Evolutionary conservation across 108 stramenopile species (phyloP).

Genomic region (Conticribra weissflogii): DNA sequence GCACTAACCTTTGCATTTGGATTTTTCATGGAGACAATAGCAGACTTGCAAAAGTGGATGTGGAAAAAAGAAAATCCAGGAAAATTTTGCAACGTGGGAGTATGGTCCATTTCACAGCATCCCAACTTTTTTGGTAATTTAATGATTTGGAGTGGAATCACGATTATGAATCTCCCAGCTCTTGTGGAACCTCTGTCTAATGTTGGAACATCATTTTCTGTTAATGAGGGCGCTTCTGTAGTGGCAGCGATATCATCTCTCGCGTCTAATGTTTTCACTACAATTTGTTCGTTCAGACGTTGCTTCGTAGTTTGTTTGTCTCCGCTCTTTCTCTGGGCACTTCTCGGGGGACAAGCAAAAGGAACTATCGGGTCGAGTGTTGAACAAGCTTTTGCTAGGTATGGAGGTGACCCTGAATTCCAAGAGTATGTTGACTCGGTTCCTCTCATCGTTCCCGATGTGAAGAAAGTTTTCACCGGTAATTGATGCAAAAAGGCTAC

Average conservation of each 20-base stretch:
- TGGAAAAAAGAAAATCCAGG: constrained; percentile 68
- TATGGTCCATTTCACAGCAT: constrained; percentile 83
- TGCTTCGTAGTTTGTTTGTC: constrained; percentile 51
- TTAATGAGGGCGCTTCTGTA: not conserved
- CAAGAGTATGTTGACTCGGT: constrained; percentile 55
- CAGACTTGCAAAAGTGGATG: constrained; percentile 80
- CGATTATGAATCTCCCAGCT: constrained; percentile 68
- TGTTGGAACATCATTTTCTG: not conserved
- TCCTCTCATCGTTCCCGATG: constrained; percentile 63
- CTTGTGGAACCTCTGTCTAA: constrained; percentile 36
- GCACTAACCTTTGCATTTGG: constrained; percentile 49
- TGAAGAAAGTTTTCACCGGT: not conserved
- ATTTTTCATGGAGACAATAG: constrained; percentile 61
- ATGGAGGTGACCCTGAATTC: constrained; percentile 62
- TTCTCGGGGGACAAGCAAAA: constrained; percentile 68
- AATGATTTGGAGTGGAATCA: constrained; percentile 74
- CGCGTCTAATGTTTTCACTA: not conserved
- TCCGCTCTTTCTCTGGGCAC: constrained; percentile 61
- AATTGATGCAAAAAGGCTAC: not conserved
- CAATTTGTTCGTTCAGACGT: constrained; percentile 12
- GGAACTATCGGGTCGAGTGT: constrained; percentile 54
- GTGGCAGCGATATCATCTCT: not conserved
- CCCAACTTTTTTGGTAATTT: constrained; percentile 87
- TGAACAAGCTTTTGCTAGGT: constrained; percentile 56
- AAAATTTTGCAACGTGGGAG: constrained; percentile 73